A percentile compares a stretch with the other conserved stretches of the same genome.
phyloP scores from a whole-genome alignment of 176 grass and related monocot species.

The Triticum dicoccoides region DNA sequence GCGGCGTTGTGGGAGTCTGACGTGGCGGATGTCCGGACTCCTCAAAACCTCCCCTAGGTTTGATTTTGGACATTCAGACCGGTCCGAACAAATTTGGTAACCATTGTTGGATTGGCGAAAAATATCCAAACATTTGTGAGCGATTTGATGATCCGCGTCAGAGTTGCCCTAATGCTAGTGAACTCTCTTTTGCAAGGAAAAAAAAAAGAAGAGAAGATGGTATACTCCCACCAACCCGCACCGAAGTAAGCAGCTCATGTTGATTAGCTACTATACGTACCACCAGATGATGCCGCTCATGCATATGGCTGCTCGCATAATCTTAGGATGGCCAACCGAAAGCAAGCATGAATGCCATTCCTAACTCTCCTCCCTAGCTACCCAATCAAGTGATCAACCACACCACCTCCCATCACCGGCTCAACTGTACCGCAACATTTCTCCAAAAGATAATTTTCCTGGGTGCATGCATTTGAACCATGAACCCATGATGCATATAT shows the following conservation, averaged over 20 bases:
- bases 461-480: neutral
- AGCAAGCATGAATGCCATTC: neutral
- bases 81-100: too few relatives aligned
- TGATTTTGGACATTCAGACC: too few relatives aligned
- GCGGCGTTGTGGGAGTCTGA: too few relatives aligned
- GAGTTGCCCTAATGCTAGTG: neutral
- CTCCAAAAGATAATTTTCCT: neutral
- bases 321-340: neutral
- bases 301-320: neutral
- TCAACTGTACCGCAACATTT: neutral
- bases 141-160: too few relatives aligned
- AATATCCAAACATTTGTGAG: too few relatives aligned
- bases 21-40: too few relatives aligned
- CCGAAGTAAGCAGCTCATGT: too few relatives aligned
- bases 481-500: neutral
- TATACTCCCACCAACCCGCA: neutral
- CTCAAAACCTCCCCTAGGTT: too few relatives aligned
- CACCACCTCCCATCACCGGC: slow-evolving; percentile 4
- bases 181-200: too few relatives aligned
- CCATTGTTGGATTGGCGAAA: too few relatives aligned
- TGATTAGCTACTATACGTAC: neutral
- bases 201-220: neutral
- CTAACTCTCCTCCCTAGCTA: slow-evolving; percentile 9
- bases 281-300: neutral
- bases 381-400: slow-evolving; percentile 13